Conservation (phyloP, 345 rosid genomes). For the Atalantia buxifolia region DNA sequence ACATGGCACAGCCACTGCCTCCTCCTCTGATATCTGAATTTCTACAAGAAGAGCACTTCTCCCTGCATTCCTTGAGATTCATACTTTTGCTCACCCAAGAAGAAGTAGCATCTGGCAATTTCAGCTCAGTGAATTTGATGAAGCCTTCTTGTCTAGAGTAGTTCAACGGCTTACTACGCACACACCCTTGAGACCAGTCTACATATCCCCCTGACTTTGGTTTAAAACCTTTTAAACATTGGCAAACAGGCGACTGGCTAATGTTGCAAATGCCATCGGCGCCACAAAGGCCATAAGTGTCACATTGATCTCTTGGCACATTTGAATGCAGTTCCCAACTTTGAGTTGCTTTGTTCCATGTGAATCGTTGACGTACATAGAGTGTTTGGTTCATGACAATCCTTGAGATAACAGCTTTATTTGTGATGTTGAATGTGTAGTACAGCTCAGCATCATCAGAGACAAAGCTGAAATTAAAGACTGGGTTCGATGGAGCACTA, state of each 20-base stretch:
- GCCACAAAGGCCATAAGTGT: too few species aligned
- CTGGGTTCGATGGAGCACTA: slow-evolving; percentile 20
- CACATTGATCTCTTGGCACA: too few species aligned
- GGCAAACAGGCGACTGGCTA: not conserved
- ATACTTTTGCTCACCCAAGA: slow-evolving; percentile 16
- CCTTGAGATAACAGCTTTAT: too few species aligned
- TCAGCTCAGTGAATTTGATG: slow-evolving; percentile 17
- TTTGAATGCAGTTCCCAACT: too few species aligned
- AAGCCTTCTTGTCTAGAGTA: slow-evolving; percentile 33
- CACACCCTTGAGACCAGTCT: slow-evolving; percentile 24
- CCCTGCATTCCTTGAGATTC: slow-evolving; percentile 23
- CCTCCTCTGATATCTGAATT: slow-evolving; percentile 20
- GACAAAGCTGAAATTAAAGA: too few species aligned
- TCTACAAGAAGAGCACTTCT: slow-evolving; percentile 34
- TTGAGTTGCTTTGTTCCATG: too few species aligned
- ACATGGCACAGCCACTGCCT: slow-evolving; percentile 9
- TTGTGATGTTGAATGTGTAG: too few species aligned
- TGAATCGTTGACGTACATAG: too few species aligned
- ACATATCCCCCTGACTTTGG: not conserved
- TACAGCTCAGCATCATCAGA: too few species aligned
- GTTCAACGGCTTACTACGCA: slow-evolving; percentile 19
- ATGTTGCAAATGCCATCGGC: too few species aligned
- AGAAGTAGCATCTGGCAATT: slow-evolving; percentile 30
- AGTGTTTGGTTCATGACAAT: too few species aligned
- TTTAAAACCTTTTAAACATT: slow-evolving; percentile 11